Base-by-base conservation (phyloP, 2,329 filamentous ascomycete species). In the Sclerotinia glacialis region DNA sequence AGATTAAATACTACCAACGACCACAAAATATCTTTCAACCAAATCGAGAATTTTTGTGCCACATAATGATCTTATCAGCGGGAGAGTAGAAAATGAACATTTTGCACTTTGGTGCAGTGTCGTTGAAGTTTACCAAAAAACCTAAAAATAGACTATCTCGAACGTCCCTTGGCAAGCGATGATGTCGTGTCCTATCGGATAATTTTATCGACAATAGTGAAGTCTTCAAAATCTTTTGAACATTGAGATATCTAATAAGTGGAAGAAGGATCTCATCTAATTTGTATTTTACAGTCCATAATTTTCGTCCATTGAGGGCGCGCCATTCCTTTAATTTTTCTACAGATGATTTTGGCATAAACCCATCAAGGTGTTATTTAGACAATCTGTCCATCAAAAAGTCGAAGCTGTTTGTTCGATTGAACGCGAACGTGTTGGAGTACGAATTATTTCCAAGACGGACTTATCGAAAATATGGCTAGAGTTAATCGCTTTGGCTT, bases 401-500 rank as follows among this genome's bases (percentile, higher is more conserved):
- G 40, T 42, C 12, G 14, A 37, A 61, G 55, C 28, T 28, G 47
- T 54, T 53, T 53, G 60, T 40, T 63, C 47, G 11, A 63, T 61
- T 61, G 44, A 63, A 53, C 55, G 64, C 55, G 26, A 28, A 61
- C 64, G 55, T 55, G 55, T 66, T 40, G 37, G 11, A 46, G 37
- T 37, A 61, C 47, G 8, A 53, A 53, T 52, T 42, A 34, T 34
- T 11, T 34, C 53, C 18, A n/a, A 5, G 28, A 5, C 52, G 11
- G 37, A 40, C 7, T 23, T 23, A 52, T 46, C 34, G 12, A 44
- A 28, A 71, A 54, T 72, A 88, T 88, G 86, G 83, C 83, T 69
- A 77, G 80, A 68, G 79, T 83, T 72, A 80, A 80, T 72, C 92
- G 93, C 76, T 86, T 91, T 76, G 89, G 89, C 76, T 98, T 99